A percentile compares a stretch with the other conserved stretches of the same genome.
Conservation (phyloP, 768 basidiomycete species). For the Lactarius psammicola region DNA sequence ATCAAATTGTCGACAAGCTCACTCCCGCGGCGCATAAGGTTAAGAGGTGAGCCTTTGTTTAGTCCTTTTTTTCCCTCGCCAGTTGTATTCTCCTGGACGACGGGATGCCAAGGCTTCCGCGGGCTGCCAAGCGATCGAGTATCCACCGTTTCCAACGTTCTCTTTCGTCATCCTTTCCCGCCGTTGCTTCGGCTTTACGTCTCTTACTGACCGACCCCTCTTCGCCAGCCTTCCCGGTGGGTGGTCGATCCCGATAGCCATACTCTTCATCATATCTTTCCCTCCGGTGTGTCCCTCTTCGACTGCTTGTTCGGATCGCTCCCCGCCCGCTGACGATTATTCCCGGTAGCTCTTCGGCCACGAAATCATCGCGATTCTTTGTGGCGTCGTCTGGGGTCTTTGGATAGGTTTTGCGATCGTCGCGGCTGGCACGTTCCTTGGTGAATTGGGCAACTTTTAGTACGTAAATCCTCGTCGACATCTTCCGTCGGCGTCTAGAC, state of each 20-base stretch:
- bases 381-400: conserved; percentile 88
- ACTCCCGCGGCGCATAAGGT: conserved; percentile 65
- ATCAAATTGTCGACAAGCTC: conserved; percentile 64
- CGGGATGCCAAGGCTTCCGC: background rate
- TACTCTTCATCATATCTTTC: conserved; percentile 83
- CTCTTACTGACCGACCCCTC: background rate
- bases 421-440: conserved; percentile 76
- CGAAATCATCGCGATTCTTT: conserved; percentile 85
- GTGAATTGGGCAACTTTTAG: conserved; percentile 89
- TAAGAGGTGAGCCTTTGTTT: conserved; percentile 47
- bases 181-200: background rate
- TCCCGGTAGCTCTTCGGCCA: conserved; percentile 77
- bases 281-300: conserved; percentile 57
- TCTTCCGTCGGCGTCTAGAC: conserved; percentile 1
- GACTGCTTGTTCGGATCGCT: background rate
- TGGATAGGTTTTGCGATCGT: conserved; percentile 88
- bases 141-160: conserved; percentile 24
- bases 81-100: background rate
- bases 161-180: background rate
- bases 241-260: conserved; percentile 75
- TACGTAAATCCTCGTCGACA: conserved; percentile 39
- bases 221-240: conserved; percentile 50
- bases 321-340: conserved; percentile 1
- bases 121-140: background rate
- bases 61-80: background rate